Conservation (phyloP, 306 rosid species). For the Hippophae rhamnoides region DNA sequence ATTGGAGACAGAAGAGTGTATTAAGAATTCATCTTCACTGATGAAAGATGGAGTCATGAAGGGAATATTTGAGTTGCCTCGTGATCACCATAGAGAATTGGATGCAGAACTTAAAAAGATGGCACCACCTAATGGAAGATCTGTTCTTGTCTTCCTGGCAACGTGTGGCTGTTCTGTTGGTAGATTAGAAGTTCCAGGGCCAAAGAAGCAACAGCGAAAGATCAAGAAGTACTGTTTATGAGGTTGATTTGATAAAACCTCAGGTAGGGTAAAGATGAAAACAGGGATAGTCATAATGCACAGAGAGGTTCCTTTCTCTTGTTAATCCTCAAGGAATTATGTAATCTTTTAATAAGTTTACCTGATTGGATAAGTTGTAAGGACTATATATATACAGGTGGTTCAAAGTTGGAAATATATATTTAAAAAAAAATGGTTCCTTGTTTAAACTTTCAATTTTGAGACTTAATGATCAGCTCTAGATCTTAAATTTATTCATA, state of each 20-base stretch:
- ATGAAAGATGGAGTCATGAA: constrained; percentile 48
- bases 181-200: constrained; percentile 89
- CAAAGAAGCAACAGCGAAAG: constrained; percentile 49
- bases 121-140: constrained; percentile 90
- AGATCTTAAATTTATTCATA: neutral
- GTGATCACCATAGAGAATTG: constrained; percentile 79
- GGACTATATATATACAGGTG: constrained; percentile 39
- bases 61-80: constrained; percentile 74
- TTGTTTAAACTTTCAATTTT: constrained; percentile 24
- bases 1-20: constrained; percentile 90
- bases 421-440: constrained; percentile 8
- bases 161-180: constrained; percentile 98
- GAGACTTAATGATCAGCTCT: constrained; percentile 3
- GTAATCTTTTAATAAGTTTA: constrained; percentile 59
- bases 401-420: constrained; percentile 40
- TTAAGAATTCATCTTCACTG: constrained; percentile 52
- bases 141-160: constrained; percentile 64
- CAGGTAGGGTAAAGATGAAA: constrained; percentile 24
- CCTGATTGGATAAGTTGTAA: constrained; percentile 50
- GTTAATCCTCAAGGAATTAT: constrained; percentile 4
- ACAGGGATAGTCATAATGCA: constrained; percentile 35
- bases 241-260: constrained; percentile 12
- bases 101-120: constrained; percentile 96
- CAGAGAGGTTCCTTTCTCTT: constrained; percentile 32
- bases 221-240: constrained; percentile 62